These are phyloP conservation scores for Amanita thiersii DNA, from an alignment of 768 basidiomycete genomes.

Conservation along the genomic window DNA sequence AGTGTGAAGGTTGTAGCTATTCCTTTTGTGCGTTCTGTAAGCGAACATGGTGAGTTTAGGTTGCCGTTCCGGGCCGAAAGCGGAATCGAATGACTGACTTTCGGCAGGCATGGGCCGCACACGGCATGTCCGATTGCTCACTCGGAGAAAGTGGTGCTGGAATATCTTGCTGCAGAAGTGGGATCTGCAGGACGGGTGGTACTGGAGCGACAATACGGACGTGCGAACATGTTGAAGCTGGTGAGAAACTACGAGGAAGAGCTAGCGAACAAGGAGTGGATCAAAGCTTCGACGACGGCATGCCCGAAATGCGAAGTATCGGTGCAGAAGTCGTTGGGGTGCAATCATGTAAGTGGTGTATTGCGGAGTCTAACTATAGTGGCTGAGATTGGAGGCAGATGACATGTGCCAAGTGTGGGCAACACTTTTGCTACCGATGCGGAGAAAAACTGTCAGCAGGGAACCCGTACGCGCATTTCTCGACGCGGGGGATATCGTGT, in stretches of 20 bases:
- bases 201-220: constrained; percentile 63
- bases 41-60: constrained; percentile 56
- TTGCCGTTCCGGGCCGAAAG: background rate
- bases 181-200: constrained; percentile 36
- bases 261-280: constrained; percentile 65
- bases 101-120: constrained; percentile 72
- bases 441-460: constrained; percentile 38
- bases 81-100: constrained; percentile 7
- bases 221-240: constrained; percentile 48
- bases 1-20: constrained; percentile 62
- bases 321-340: constrained; percentile 73
- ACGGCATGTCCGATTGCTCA: constrained; percentile 60
- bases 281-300: constrained; percentile 55
- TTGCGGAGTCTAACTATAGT: constrained; percentile 8
- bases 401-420: constrained; percentile 66
- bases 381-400: constrained; percentile 37
- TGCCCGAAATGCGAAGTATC: constrained; percentile 69
- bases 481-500: constrained; percentile 40
- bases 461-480: constrained; percentile 68
- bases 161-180: constrained; percentile 56
- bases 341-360: constrained; percentile 69
- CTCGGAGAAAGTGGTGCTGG: constrained; percentile 54
- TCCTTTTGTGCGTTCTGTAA: constrained; percentile 82
- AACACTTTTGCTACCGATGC: constrained; percentile 82
- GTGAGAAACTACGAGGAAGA: constrained; percentile 65